A percentile compares a stretch with the other conserved stretches of the same genome.
Evolutionary conservation across 1,284 basidiomycete genomes (phyloP).

Genomic region (Tetrapyrgos nigripes): DNA sequence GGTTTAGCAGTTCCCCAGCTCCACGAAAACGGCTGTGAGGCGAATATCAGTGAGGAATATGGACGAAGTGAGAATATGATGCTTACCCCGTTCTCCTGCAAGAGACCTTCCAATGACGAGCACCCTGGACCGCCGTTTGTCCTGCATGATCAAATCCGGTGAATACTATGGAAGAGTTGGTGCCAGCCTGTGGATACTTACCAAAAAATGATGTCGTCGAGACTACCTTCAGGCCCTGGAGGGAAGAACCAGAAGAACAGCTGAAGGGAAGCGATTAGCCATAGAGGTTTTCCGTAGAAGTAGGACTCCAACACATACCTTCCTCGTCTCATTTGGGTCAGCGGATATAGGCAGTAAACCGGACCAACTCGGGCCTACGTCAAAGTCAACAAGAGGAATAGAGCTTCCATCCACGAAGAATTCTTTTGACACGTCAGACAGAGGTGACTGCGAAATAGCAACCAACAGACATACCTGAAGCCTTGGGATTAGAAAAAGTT

Average conservation of each 20-base stretch:
- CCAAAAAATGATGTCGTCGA: slow-evolving; percentile 81
- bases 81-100: slow-evolving; percentile 85
- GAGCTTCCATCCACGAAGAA: slow-evolving; percentile 74
- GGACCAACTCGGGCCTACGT: slow-evolving; percentile 78
- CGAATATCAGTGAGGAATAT: neutral
- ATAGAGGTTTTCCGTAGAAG: too few relatives aligned
- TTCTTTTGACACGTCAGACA: slow-evolving; percentile 43
- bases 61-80: neutral
- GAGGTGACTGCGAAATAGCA: neutral
- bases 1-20: slow-evolving; percentile 67
- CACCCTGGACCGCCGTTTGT: slow-evolving; percentile 66
- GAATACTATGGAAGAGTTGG: neutral
- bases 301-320: too few relatives aligned
- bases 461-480: slow-evolving; percentile 52
- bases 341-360: slow-evolving; percentile 75
- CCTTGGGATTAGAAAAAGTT: slow-evolving; percentile 72
- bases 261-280: too few relatives aligned
- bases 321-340: slow-evolving; percentile 63
- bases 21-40: slow-evolving; percentile 72
- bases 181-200: slow-evolving; percentile 26
- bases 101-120: slow-evolving; percentile 77
- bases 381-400: slow-evolving; percentile 75
- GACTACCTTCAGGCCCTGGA: slow-evolving; percentile 70
- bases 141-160: slow-evolving; percentile 31
- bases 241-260: slow-evolving; percentile 92